These are phyloP conservation scores for Kodamaea nitidulidarum DNA, from an alignment of 805 yeast genomes.

Conservation along the genomic window DNA sequence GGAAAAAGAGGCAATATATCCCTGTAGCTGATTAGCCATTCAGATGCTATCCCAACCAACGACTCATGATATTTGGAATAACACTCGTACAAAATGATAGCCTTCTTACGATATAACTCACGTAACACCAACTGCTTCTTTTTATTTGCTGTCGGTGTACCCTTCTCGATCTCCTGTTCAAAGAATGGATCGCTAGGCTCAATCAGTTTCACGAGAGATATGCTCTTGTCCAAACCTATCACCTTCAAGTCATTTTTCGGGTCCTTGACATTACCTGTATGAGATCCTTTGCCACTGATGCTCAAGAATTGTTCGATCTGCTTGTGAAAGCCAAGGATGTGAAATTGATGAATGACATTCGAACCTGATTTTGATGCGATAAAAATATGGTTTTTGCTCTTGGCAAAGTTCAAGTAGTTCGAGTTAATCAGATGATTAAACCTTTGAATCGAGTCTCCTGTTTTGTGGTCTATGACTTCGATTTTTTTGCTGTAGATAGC, in stretches of 20 bases:
- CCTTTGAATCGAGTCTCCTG: conserved; percentile 34
- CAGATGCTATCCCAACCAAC: conserved; percentile 36
- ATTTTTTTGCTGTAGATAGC: conserved; percentile 28
- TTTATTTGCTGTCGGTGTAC: conserved; percentile 16
- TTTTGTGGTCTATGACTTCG: conserved; percentile 32
- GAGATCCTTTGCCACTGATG: conserved; percentile 18
- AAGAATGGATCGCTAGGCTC: conserved; percentile 25
- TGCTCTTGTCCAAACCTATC: conserved; percentile 32
- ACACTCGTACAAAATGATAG: conserved; percentile 27
- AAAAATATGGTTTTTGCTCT: conserved; percentile 13
- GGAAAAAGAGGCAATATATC: conserved; percentile 38
- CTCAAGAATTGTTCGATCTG: conserved; percentile 36
- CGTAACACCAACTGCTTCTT: conserved; percentile 31
- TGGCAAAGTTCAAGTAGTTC: conserved; percentile 17
- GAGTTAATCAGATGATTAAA: conserved; percentile 30
- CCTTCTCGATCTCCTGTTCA: conserved; percentile 9
- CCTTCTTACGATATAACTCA: conserved; percentile 33
- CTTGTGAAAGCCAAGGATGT: conserved; percentile 23
- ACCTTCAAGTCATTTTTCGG: conserved; percentile 27
- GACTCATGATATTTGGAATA: conserved; percentile 36
- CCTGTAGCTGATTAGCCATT: conserved; percentile 35
- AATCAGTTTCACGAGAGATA: conserved; percentile 26
- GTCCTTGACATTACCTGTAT: conserved; percentile 17
- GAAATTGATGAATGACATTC: conserved; percentile 28
- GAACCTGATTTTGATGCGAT: conserved; percentile 23